Conservation (phyloP, 805 yeast species). For the Zygosaccharomyces pseudorouxii region DNA sequence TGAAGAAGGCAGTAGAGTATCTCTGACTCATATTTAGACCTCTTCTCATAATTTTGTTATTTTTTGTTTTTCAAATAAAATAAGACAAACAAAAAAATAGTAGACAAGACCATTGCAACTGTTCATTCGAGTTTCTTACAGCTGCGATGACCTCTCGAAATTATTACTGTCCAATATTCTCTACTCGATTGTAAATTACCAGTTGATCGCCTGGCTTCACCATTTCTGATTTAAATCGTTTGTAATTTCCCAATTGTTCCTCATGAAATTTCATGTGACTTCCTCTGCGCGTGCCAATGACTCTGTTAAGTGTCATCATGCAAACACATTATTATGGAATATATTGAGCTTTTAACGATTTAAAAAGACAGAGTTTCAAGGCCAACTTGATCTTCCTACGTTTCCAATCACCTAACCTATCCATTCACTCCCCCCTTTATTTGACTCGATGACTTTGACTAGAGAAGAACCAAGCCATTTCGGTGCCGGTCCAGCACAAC, state of each 20-base stretch:
- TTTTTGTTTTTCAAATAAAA: too few relatives aligned
- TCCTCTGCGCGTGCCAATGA: neutral
- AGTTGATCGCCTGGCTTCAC: too few relatives aligned
- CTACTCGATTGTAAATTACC: too few relatives aligned
- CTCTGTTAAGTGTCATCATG: neutral
- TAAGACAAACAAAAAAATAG: too few relatives aligned
- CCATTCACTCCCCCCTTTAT: neutral
- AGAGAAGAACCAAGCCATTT: conserved; percentile 77
- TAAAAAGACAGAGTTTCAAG: neutral
- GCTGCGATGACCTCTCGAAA: too few relatives aligned
- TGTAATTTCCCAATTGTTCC: neutral
- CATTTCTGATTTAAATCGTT: too few relatives aligned
- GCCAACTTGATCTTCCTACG: neutral
- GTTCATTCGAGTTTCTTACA: too few relatives aligned
- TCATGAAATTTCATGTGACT: neutral
- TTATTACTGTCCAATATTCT: too few relatives aligned
- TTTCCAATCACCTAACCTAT: neutral
- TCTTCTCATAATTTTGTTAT: too few relatives aligned
- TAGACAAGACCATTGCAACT: too few relatives aligned
- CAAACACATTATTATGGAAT: neutral
- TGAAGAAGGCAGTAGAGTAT: too few relatives aligned
- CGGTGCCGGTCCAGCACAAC: conserved; percentile 98
- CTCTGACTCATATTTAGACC: too few relatives aligned
- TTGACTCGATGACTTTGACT: conserved; percentile 37
- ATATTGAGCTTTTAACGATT: neutral